phyloP scores from a whole-genome alignment of 306 rosid genomes.

The Vicia faba region DNA sequence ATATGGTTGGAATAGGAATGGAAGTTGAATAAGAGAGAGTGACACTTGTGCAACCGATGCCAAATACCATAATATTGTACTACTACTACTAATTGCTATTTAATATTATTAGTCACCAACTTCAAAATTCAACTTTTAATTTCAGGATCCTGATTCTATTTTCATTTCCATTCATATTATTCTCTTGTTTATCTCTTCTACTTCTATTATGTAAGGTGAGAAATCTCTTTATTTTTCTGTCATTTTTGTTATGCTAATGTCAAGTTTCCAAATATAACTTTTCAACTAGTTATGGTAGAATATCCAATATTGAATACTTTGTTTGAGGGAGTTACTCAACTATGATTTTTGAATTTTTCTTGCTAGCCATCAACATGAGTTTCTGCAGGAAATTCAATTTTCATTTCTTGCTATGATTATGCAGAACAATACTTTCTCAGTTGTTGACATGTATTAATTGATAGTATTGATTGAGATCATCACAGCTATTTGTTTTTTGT shows the following conservation, averaged over 20 bases:
- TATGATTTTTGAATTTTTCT: neutral
- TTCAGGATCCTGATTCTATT: neutral
- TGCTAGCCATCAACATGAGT: neutral
- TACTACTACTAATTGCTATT: neutral
- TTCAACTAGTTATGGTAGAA: neutral
- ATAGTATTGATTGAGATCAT: slow-evolving; percentile 5
- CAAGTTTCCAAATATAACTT: no score
- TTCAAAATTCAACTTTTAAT: neutral
- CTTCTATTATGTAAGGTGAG: slow-evolving; percentile 11
- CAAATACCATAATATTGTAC: slow-evolving; percentile 4
- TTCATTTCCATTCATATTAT: neutral
- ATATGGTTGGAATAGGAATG: slow-evolving; percentile 14
- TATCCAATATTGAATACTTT: neutral
- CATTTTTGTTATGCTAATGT: neutral
- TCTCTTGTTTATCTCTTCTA: neutral
- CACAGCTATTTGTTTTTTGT: neutral
- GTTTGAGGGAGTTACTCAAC: neutral
- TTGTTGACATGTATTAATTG: slow-evolving; percentile 23
- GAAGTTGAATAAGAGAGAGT: slow-evolving; percentile 5
- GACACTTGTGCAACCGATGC: slow-evolving; percentile 23
- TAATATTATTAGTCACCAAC: neutral
- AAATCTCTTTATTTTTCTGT: neutral
- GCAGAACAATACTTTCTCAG: slow-evolving; percentile 1
- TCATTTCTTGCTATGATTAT: neutral
- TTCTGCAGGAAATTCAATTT: neutral